A percentile compares a stretch with the other conserved stretches of the same genome.
phyloP scores from a whole-genome alignment of 192 early-diverging fungal genomes.

The Oehlia diaphana region DNA sequence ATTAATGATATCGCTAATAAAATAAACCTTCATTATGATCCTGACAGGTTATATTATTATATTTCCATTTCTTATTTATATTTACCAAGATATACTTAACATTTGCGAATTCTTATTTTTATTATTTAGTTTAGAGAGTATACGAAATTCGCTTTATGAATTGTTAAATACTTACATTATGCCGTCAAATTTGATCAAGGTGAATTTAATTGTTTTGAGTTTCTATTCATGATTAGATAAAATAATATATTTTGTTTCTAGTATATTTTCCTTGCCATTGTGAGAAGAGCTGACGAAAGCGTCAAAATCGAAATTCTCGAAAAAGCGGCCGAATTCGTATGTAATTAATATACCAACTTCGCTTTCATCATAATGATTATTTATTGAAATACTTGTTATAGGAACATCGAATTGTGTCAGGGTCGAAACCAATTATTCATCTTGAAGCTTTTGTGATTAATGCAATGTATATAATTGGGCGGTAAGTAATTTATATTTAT shows the following conservation, averaged over 20 bases:
- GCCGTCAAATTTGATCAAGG: background rate
- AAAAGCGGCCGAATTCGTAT: background rate
- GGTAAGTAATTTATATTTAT: background rate
- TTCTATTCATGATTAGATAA: background rate
- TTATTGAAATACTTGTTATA: background rate
- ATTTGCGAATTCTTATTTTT: background rate
- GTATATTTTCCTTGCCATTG: background rate
- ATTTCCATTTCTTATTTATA: background rate
- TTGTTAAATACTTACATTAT: background rate
- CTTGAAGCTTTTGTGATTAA: background rate
- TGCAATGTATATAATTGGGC: background rate
- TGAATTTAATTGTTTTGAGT: background rate
- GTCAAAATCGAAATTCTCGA: background rate
- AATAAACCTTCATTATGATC: background rate
- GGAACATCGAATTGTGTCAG: background rate
- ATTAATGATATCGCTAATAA: background rate
- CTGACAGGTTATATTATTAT: background rate
- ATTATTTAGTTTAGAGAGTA: background rate
- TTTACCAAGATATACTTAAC: background rate
- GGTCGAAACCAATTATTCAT: background rate
- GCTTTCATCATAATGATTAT: background rate
- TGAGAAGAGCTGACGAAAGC: background rate
- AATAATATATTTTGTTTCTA: background rate
- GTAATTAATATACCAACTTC: background rate
- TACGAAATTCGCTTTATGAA: background rate